A percentile compares a stretch with the other conserved stretches of the same genome.
phyloP scores from a whole-genome alignment of 331 rosid species.

The Malus hybrid region DNA sequence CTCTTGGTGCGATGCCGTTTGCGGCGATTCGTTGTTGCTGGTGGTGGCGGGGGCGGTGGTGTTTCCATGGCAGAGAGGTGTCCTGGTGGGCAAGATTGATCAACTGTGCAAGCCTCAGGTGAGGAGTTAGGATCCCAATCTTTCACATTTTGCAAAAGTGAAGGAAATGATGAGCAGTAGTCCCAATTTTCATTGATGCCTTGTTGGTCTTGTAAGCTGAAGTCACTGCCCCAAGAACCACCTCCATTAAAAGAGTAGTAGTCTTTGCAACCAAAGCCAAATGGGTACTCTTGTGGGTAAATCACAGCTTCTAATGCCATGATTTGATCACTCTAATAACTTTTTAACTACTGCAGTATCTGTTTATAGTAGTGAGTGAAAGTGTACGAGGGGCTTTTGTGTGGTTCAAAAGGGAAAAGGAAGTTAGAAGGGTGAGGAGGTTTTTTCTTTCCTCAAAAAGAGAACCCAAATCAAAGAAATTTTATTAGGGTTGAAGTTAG shows the following conservation, averaged over 20 bases:
- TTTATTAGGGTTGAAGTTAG: not conserved
- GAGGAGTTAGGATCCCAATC: conserved; percentile 41
- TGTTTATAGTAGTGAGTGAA: too few species aligned
- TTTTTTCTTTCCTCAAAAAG: not conserved
- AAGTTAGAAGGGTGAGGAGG: not conserved
- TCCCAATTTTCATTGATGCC: conserved; percentile 14
- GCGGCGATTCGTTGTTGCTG: conserved; percentile 25
- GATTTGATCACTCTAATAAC: not conserved
- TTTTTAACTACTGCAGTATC: not conserved
- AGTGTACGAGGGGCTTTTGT: too few species aligned
- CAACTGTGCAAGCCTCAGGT: conserved; percentile 36
- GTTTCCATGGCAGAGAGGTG: not conserved
- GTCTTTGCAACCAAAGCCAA: conserved; percentile 23
- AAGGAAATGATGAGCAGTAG: conserved; percentile 18
- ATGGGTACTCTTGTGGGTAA: conserved; percentile 27
- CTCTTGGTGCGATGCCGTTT: conserved; percentile 68
- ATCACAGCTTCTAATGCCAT: conserved; percentile 52
- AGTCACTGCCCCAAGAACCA: conserved; percentile 14
- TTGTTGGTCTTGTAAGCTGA: conserved; percentile 6
- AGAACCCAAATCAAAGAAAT: not conserved
- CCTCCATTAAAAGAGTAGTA: conserved; percentile 18
- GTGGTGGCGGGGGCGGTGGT: conserved; percentile 4
- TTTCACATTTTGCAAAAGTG: conserved; percentile 10
- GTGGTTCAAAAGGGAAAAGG: not conserved
- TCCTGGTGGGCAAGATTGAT: conserved; percentile 8